These are phyloP conservation scores for Scutellaria minor DNA, from an alignment of 257 asterid genomes.

Conservation along the genomic window DNA sequence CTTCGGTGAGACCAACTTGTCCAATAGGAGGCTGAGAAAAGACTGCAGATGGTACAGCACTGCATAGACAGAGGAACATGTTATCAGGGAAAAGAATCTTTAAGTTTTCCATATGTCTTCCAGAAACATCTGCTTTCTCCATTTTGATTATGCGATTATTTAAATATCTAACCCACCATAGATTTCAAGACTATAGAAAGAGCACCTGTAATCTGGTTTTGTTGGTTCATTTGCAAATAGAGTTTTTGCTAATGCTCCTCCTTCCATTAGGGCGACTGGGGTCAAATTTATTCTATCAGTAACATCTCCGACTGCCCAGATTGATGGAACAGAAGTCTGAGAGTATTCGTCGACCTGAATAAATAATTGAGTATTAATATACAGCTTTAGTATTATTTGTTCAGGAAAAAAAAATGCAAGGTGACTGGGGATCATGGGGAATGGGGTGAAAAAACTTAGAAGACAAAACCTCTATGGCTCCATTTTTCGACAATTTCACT, in stretches of 20 bases:
- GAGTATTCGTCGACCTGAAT: conserved; percentile 90
- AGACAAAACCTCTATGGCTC: conserved; percentile 82
- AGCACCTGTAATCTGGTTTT: conserved; percentile 83
- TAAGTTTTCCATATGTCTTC: neutral
- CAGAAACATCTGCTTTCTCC: neutral
- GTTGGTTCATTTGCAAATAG: conserved; percentile 79
- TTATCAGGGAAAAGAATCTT: conserved; percentile 19
- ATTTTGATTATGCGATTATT: neutral
- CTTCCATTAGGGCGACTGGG: conserved; percentile 99
- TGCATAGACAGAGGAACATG: conserved; percentile 41
- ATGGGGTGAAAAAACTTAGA: conserved; percentile 6
- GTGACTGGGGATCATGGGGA: neutral
- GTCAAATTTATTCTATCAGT: conserved; percentile 97
- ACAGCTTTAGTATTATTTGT: conserved; percentile 8
- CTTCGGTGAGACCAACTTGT: conserved; percentile 92
- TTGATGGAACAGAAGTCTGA: conserved; percentile 87
- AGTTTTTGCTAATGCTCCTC: conserved; percentile 95
- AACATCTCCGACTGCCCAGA: conserved; percentile 99
- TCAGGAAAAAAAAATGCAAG: conserved; percentile 20
- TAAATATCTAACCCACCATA: conserved; percentile 21
- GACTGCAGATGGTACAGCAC: conserved; percentile 89
- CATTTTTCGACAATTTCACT: conserved; percentile 75
- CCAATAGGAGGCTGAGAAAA: conserved; percentile 98
- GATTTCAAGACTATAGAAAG: conserved; percentile 11
- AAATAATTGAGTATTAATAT: conserved; percentile 28